phyloP scores from a whole-genome alignment of 2,329 filamentous ascomycete genomes.

The Septoria linicola region DNA sequence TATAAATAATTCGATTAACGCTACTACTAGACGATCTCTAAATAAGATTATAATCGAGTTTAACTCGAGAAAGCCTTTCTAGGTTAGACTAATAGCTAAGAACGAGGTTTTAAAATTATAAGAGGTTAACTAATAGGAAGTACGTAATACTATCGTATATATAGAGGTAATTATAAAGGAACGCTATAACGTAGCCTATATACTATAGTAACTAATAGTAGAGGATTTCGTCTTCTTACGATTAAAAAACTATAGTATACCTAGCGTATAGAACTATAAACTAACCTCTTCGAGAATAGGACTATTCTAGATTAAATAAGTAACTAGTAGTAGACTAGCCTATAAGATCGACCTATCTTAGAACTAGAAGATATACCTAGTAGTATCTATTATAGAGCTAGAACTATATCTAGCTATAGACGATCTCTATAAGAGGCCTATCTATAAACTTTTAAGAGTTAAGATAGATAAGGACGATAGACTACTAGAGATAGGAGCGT shows the following conservation, averaged over 20 bases:
- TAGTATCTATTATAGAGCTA: slow-evolving; percentile 10
- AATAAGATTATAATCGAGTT: not conserved
- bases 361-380: slow-evolving; percentile 5
- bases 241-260: slow-evolving; percentile 3
- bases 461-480: not conserved
- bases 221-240: slow-evolving; percentile 2
- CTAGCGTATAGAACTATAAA: slow-evolving; percentile 3
- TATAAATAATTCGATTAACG: slow-evolving; percentile 2
- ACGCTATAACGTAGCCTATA: slow-evolving; percentile 1
- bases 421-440: too few relatives aligned
- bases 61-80: not conserved
- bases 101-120: not conserved
- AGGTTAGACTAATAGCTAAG: not conserved
- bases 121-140: not conserved
- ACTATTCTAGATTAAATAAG: slow-evolving; percentile 3
- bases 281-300: not conserved
- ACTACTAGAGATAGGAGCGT: not conserved
- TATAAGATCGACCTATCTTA: slow-evolving; percentile 9
- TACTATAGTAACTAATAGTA: not conserved
- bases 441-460: not conserved
- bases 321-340: not conserved
- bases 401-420: not conserved
- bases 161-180: slow-evolving; percentile 4
- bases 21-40: not conserved
- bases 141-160: slow-evolving; percentile 1